Evolutionary conservation across 352 stramenopile species (phyloP).

Genomic region (Discostella stelligera): DNA sequence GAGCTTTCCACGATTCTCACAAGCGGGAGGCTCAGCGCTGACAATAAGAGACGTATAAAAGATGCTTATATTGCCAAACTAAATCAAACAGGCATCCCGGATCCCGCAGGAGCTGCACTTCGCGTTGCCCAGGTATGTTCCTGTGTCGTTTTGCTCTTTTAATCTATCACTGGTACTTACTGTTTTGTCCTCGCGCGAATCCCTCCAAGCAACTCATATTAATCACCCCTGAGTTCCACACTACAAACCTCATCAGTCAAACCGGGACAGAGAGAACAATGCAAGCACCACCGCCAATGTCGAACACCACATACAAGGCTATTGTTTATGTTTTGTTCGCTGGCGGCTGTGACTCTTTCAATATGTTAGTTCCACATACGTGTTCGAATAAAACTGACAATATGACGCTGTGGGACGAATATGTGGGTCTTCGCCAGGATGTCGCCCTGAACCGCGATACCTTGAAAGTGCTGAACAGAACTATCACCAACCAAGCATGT

Average conservation of each 20-base stretch:
- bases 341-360: slow-evolving; percentile 69
- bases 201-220: slow-evolving; percentile 58
- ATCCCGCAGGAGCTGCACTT: slow-evolving; percentile 32
- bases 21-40: slow-evolving; percentile 59
- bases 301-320: slow-evolving; percentile 50
- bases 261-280: slow-evolving; percentile 24
- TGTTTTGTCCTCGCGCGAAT: not conserved
- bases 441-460: slow-evolving; percentile 37
- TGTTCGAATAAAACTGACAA: slow-evolving; percentile 49
- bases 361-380: slow-evolving; percentile 63
- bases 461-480: slow-evolving; percentile 38
- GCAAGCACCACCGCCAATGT: slow-evolving; percentile 17
- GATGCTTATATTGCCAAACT: slow-evolving; percentile 52
- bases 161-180: not conserved
- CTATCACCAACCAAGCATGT: slow-evolving; percentile 54
- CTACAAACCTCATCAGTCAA: slow-evolving; percentile 50
- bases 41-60: slow-evolving; percentile 54
- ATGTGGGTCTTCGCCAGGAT: slow-evolving; percentile 38
- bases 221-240: slow-evolving; percentile 80
- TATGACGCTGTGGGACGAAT: slow-evolving; percentile 46
- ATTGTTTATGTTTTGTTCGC: slow-evolving; percentile 62
- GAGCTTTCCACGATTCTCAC: slow-evolving; percentile 76
- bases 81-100: slow-evolving; percentile 13
- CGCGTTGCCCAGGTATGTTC: slow-evolving; percentile 26
- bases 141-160: not conserved